Base-by-base conservation (phyloP, 2,329 filamentous ascomycete genomes). In the Stromatinia cepivora region DNA sequence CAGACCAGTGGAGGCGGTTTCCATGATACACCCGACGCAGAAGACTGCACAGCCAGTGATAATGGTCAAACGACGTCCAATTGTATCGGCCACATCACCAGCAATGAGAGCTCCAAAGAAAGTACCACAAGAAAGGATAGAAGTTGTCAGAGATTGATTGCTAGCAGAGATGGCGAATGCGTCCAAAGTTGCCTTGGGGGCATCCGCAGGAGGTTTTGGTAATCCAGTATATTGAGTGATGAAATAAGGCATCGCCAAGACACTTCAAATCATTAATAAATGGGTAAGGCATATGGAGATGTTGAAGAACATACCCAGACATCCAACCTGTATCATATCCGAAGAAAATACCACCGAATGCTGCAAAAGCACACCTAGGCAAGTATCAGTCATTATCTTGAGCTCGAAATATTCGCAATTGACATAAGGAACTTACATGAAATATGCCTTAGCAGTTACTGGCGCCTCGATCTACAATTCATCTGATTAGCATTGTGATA, bases 41-140 rank as follows among this genome's bases (percentile, higher is more conserved):
- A 94, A 94, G 75, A 91, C 93, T 80, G 88, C 88, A 77, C 74
- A 76, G 20, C 76, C 76, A 25, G 70, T 34, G 70, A 93, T 88
- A 79, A 93, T 87, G 72, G 90, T 91, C 78, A 84, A 87, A 76
- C 90, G 89, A 78, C 90, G 88, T 74, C 92, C 92, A 70, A 92
- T 59, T 87, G 79, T 86, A 78, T 95, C 92, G 73, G 92, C 87
- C 71, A 94, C 78, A 79, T 93, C 90, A 84, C 92, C 92, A 70
- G 90, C 91, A 71, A 92, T 88, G 73, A 94, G 78, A 70, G 92
- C 89, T 78, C 92, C 92, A 71, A 93, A 90, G 84, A 94, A 94
- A 74, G 91, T 94, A 81, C 90, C 90, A 77, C 72, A 86, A 50
- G 92, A 94, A 66, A 94, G 86, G 75, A 94, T 93, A 28, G 71